Base-by-base conservation (phyloP, 169 alveolate species). In the Eimeria acervulina region DNA sequence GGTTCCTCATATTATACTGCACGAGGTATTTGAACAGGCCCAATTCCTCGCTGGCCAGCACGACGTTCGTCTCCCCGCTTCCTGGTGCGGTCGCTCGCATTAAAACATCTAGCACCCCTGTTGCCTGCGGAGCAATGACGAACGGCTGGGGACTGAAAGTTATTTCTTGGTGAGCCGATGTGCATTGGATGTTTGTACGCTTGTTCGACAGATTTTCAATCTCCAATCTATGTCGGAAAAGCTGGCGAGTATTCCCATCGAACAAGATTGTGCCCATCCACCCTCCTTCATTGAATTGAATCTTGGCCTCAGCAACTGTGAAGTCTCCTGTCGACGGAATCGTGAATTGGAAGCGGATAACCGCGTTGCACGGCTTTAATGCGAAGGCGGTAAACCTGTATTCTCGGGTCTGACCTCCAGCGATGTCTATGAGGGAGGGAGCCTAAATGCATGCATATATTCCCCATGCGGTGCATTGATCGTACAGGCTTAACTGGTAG, bases 361-460 rank as follows among this genome's bases (percentile, higher is more conserved):
- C 83, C 13, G 83, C 80, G n/a, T 55, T 28, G 40, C 94, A 83
- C 38, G 94, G 88, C 55, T 94, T 83, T 33, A 70, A 38, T 8
- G 96, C 96, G 23, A 42, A 84, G 36, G 78, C 96, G 61, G 51
- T 51, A 47, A 94, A 94, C 52, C 96, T 87, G 68, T 94, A 94
- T 6, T 94, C 96, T 40, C 96, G 89, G 55, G 85, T 15, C 72
- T 94, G 96, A 2, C 76, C 55, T 33, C 94, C 87, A 15, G 96
- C 95, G 47, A 94, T n/a, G 26, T 94, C 96, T 33, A 94, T 38
- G 70, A 63, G 72, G 84, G 81, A 52, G 17, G 96, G 94, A 12
- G 96, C 94, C 96, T 94, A 93, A 44, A n/a, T 33, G 80, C 40
- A 61, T 17, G 19, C 2, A 21, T 40, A 12, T 1, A 17, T 5